Evolutionary conservation across 805 yeast genomes (phyloP).

Genomic region (Yarrowia osloensis): DNA sequence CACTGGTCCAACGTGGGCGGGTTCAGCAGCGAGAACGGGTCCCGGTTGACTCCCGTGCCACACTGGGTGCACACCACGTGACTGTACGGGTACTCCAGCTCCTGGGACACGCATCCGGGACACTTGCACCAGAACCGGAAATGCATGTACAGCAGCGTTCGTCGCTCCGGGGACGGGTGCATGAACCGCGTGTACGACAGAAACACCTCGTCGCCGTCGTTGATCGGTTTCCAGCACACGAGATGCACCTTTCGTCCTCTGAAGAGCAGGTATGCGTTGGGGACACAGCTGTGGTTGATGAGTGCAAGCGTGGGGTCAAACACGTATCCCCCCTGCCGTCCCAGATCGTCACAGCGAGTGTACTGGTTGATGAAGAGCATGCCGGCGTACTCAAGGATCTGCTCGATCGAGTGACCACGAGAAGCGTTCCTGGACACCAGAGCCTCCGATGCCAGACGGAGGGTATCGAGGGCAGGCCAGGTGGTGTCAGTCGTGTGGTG

Average conservation of each 20-base stretch:
- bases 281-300: conserved; percentile 20
- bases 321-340: neutral
- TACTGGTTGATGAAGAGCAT: conserved; percentile 26
- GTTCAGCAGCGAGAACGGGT: neutral
- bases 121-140: conserved; percentile 29
- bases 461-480: neutral
- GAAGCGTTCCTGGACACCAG: neutral
- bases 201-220: conserved; percentile 1
- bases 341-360: conserved; percentile 20
- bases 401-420: neutral
- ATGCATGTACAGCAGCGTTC: conserved; percentile 10
- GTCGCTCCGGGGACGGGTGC: conserved; percentile 6
- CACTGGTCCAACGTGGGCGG: neutral
- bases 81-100: neutral
- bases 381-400: conserved; percentile 10
- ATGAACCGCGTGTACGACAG: conserved; percentile 9
- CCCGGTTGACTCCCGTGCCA: neutral
- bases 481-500: neutral
- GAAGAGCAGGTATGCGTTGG: conserved; percentile 2
- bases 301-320: conserved; percentile 15
- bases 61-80: conserved; percentile 2
- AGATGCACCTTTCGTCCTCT: neutral
- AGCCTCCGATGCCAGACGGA: neutral
- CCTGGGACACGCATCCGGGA: neutral
- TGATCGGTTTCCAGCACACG: conserved; percentile 14